These are phyloP conservation scores for Geranomyces michiganensis DNA, from an alignment of 192 early-diverging fungal genomes.

Conservation along the genomic window DNA sequence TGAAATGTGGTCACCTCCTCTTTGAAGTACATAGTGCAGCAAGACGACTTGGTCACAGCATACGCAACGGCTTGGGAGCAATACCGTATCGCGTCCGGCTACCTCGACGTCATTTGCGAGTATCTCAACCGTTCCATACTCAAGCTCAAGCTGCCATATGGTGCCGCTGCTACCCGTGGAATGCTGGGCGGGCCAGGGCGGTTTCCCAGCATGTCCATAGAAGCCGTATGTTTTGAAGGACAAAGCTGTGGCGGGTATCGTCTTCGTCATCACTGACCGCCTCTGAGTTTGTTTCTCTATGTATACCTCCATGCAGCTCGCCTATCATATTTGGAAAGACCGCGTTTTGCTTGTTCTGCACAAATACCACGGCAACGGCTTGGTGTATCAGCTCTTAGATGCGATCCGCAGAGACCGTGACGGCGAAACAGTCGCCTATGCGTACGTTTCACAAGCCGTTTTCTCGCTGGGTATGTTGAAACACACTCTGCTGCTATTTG, in stretches of 20 bases:
- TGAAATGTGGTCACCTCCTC: background rate
- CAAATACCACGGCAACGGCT: slow-evolving; percentile 58
- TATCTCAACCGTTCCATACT: slow-evolving; percentile 68
- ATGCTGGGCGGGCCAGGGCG: background rate
- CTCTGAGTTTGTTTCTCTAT: background rate
- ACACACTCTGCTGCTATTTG: background rate
- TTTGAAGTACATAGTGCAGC: slow-evolving; percentile 12
- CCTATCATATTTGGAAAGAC: slow-evolving; percentile 73
- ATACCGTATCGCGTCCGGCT: slow-evolving; percentile 63
- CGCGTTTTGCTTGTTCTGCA: slow-evolving; percentile 66
- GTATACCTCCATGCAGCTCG: too few species aligned
- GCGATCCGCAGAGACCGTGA: slow-evolving; percentile 69
- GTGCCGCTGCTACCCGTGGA: slow-evolving; percentile 1
- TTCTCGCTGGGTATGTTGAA: slow-evolving; percentile 60
- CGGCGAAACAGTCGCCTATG: slow-evolving; percentile 58
- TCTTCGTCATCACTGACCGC: background rate
- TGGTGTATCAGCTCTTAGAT: slow-evolving; percentile 73
- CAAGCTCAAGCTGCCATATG: slow-evolving; percentile 45
- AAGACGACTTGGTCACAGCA: slow-evolving; percentile 69
- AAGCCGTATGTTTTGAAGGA: slow-evolving; percentile 23
- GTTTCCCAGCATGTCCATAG: slow-evolving; percentile 29
- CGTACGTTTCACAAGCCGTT: slow-evolving; percentile 55
- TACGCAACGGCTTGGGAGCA: slow-evolving; percentile 71
- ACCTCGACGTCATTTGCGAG: slow-evolving; percentile 65
- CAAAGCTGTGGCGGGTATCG: too few species aligned